Evolutionary conservation across 2,329 filamentous ascomycete species (phyloP), one percentile per base, ranked within the genome.

Genomic region (Grosmannia serpens): DNA sequence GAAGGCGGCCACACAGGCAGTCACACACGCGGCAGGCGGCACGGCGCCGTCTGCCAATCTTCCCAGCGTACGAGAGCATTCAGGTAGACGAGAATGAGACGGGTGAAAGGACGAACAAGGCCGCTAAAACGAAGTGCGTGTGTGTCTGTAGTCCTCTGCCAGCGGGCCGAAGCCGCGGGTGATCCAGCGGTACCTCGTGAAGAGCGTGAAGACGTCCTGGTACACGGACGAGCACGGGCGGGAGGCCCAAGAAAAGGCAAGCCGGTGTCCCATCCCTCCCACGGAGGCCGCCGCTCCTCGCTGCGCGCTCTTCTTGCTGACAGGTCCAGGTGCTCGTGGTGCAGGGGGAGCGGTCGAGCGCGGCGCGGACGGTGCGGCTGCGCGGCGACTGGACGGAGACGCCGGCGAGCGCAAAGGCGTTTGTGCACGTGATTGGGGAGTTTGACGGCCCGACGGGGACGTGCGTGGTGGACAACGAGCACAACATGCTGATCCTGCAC

Each of bases 381-480:
- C 84, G 92, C 60, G 89, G 89, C 59, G 88, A 89, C 54, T 99
- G 94, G 94, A 81, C 83, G 62, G 87, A 92, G 53, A 95, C 89
- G 8, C 82, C 87, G 33, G 62, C 87, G 46, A 62, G 59, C 58
- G 33, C 87, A 50, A 86, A 87, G 35, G 84, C 88, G 0, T 92
- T 88, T 67, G 85, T 97, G 47, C 91, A 99, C 69, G 77, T 99
- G 59, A 89, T 95, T 62, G 91, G 91, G 33, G 74, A 82, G 4
- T 96, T 95, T 65, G 80, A 86, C 59, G 64, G 72, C 1, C 24
- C 13, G 46, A 78, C 75, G 20, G 88, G 89, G 1, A 83, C 86
- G 68, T 95, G 91, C 68, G 74, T 95, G 53, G 80, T 97, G 62
- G 88, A 95, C 68, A 90, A 97, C 69, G 77, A 81, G 3, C 79